Conservation (phyloP, 2,329 filamentous ascomycete genomes). For the Penicillium digitatum region DNA sequence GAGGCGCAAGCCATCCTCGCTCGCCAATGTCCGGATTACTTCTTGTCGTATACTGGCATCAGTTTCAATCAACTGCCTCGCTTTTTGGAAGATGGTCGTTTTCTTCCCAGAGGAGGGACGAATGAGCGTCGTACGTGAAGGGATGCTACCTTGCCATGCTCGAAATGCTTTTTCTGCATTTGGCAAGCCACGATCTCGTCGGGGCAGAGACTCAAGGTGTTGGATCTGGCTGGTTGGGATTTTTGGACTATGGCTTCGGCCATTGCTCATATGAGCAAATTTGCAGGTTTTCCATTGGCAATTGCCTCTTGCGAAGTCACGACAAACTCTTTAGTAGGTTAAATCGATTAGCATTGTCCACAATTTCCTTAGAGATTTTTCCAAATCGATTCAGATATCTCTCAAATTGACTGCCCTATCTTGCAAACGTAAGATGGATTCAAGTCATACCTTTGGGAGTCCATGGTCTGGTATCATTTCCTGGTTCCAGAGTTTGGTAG, state of each 20-base stretch:
- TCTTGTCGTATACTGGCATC: conserved; percentile 25
- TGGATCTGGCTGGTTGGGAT: neutral
- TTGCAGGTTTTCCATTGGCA: conserved; percentile 12
- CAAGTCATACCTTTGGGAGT: neutral
- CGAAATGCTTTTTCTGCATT: neutral
- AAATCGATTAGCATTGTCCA: neutral
- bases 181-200: neutral
- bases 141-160: conserved; percentile 6
- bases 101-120: neutral
- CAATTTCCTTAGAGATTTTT: neutral
- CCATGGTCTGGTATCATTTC: neutral
- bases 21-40: conserved; percentile 28
- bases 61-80: conserved; percentile 22
- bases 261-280: conserved; percentile 10
- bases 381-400: neutral
- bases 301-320: conserved; percentile 6
- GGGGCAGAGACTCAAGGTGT: neutral
- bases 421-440: neutral
- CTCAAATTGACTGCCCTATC: neutral
- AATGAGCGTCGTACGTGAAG: neutral
- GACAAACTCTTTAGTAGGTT: neutral
- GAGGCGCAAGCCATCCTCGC: conserved; percentile 28
- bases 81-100: conserved; percentile 24
- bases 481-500: neutral
- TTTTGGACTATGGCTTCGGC: neutral